Evolutionary conservation across 768 basidiomycete species (phyloP), one percentile per base, ranked within the genome.

Genomic region (Collybiopsis confluens): DNA sequence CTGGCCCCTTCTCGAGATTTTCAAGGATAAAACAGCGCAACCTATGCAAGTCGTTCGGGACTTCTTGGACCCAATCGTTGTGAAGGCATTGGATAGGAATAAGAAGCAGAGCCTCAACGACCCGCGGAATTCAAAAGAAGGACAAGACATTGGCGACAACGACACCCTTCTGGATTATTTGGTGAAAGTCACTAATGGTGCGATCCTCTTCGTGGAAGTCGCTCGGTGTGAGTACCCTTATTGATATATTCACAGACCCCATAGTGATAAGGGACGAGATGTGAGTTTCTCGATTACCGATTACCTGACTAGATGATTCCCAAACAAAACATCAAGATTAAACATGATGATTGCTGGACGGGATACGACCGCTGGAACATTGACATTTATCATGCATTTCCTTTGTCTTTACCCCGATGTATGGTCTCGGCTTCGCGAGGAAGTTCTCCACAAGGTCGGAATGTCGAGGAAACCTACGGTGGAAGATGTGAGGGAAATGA

Each of bases 401-500:
- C 73, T 86, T 9, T 70, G 83, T 23, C 73, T 73, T 57, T 70
- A 86, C 58, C 79, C 80, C 0, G 60, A 70, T 1, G 70, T 84
- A 37, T 63, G 72, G 11, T 28, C 57, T 1, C 75, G 79, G 4
- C 72, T 86, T 18, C 76, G 80, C 2, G 70, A 79, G 51, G 85
- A 88, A 65, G 74, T 88, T 44, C 63, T 81, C 5, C 61, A 63
- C 30, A 75, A 75, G 35, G 72, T 86, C 7, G 83, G 84, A 0
- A 61, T 67, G 0, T 69, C 67, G 1, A 69, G 71, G 1, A 69
- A 73, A 8, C 85, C 83, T 3, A 74, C 75, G 2, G 76, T 76
- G 45, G 78, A 81, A 38, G 77, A 82, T 58, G 75, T 86, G 58
- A 70, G 71, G 27, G 79, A 80, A 2, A 81, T 86, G 80, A 84